A percentile compares a stretch with the other conserved stretches of the same genome.
Evolutionary conservation across 768 basidiomycete species (phyloP).

Genomic region (Tricholomella constricta): DNA sequence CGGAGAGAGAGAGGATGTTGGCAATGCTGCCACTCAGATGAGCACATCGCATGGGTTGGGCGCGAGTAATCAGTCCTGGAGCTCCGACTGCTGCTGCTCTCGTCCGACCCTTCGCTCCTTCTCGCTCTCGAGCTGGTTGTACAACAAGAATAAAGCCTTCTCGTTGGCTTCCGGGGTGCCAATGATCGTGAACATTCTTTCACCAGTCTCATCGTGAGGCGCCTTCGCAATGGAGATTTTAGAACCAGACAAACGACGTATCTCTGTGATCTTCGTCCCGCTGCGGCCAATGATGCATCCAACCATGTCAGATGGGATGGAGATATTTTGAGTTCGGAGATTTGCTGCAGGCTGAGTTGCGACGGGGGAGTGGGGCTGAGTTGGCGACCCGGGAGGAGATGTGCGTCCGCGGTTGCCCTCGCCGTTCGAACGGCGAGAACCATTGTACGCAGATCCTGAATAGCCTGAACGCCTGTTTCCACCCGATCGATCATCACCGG

Average conservation of each 20-base stretch:
- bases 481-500: constrained; percentile 66
- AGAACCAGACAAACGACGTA: constrained; percentile 95
- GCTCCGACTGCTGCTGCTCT: constrained; percentile 77
- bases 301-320: constrained; percentile 99
- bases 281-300: constrained; percentile 95
- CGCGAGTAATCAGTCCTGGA: constrained; percentile 40
- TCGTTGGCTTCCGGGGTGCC: constrained; percentile 97
- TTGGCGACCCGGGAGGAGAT: constrained; percentile 51
- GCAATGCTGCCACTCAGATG: background rate
- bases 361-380: constrained; percentile 47
- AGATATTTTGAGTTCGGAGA: constrained; percentile 97
- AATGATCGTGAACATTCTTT: constrained; percentile 99
- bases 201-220: constrained; percentile 98
- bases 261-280: constrained; percentile 98
- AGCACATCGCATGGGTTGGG: background rate
- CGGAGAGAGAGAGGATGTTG: background rate
- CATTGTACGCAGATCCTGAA: constrained; percentile 41
- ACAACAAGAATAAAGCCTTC: constrained; percentile 95
- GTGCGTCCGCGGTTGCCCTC: constrained; percentile 50
- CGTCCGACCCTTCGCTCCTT: constrained; percentile 91
- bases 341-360: constrained; percentile 68
- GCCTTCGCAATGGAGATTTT: constrained; percentile 99
- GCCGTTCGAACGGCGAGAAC: constrained; percentile 67
- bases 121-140: constrained; percentile 96
- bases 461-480: constrained; percentile 54